A percentile compares a stretch with the other conserved stretches of the same genome.
phyloP scores from a whole-genome alignment of 345 rosid species.

The Geranium rotundifolium region DNA sequence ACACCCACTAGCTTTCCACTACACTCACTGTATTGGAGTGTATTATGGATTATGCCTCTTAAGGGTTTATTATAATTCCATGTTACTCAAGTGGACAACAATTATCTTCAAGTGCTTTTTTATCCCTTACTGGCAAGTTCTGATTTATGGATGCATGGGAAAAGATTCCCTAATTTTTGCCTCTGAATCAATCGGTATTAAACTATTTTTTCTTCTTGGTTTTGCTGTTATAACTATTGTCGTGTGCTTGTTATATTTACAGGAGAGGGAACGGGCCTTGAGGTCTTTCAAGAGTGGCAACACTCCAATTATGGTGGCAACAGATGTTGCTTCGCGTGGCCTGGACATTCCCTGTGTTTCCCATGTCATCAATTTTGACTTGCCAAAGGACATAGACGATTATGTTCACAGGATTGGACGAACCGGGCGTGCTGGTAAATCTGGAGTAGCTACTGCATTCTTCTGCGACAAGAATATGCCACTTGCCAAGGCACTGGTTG shows the following conservation, averaged over 20 bases:
- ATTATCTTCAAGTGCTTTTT: no score
- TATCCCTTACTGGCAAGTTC: no score
- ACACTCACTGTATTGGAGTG: neutral
- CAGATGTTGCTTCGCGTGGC: conserved; percentile 51
- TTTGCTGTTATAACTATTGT: neutral
- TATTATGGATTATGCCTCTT: no score
- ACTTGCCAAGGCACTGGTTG: conserved; percentile 29
- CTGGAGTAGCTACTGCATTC: conserved; percentile 41
- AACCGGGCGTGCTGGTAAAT: conserved; percentile 47
- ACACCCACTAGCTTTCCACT: neutral
- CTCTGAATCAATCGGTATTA: no score
- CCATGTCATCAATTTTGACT: conserved; percentile 45
- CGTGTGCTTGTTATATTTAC: conserved; percentile 7
- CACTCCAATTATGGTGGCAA: conserved; percentile 54
- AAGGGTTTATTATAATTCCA: no score
- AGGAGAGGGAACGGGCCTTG: conserved; percentile 47
- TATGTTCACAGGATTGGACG: conserved; percentile 55
- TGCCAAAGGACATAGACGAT: conserved; percentile 33
- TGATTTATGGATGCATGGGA: no score
- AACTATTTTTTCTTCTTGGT: no score
- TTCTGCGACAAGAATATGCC: conserved; percentile 32
- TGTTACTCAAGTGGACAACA: no score
- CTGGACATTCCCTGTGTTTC: conserved; percentile 43
- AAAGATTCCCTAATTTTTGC: no score
- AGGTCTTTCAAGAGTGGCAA: conserved; percentile 38